Conservation (phyloP, 192 early-diverging fungal genomes). For the Backusella psychrophila region DNA sequence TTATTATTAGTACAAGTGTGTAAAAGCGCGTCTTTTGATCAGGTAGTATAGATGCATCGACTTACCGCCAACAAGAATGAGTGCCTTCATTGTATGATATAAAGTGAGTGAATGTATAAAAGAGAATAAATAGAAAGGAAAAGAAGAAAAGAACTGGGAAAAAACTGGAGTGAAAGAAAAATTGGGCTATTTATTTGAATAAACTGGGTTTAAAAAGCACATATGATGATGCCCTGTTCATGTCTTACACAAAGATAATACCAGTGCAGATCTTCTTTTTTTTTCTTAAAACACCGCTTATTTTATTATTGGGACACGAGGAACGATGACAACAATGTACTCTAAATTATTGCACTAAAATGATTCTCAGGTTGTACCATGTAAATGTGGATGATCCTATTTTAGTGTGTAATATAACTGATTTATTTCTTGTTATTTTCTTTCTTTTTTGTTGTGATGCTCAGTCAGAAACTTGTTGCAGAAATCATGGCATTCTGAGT, state of each 20-base stretch:
- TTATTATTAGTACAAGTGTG: not conserved
- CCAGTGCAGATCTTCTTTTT: not conserved
- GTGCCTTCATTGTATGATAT: constrained; percentile 58
- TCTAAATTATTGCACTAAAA: constrained; percentile 3
- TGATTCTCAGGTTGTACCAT: not conserved
- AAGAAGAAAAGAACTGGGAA: not conserved
- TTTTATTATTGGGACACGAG: not conserved
- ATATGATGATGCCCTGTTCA: not conserved
- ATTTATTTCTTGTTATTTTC: not conserved
- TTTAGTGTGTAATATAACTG: not conserved
- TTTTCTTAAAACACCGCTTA: not conserved
- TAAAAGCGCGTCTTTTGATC: not conserved
- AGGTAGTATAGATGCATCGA: not conserved
- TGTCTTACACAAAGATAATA: not conserved
- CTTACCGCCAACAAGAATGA: constrained; percentile 81
- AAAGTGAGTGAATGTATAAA: not conserved
- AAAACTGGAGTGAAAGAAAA: constrained; percentile 1
- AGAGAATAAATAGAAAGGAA: not conserved
- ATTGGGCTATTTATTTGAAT: not conserved
- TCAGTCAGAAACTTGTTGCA: not conserved
- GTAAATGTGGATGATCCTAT: constrained; percentile 1
- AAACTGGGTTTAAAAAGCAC: not conserved
- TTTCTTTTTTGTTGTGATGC: not conserved
- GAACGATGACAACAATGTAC: constrained; percentile 4
- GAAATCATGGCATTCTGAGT: not conserved